These are phyloP conservation scores for Prinsepia uniflora DNA, from an alignment of 306 rosid species.

Conservation along the genomic window DNA sequence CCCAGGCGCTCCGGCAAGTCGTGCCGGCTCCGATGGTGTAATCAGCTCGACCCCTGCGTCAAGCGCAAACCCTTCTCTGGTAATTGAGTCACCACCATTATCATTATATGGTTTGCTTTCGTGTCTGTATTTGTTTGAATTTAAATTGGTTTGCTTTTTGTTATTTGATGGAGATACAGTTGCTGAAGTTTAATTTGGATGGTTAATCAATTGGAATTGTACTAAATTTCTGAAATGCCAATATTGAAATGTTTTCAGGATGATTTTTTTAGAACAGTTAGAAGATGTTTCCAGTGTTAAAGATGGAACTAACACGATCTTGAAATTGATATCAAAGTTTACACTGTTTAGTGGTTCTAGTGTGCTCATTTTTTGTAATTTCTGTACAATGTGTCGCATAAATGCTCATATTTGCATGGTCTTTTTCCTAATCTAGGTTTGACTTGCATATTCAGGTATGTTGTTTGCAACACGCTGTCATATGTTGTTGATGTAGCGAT, in stretches of 20 bases:
- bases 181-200: not conserved
- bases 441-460: not conserved
- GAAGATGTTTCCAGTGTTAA: not conserved
- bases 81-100: slow-evolving; percentile 19
- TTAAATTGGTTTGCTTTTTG: not conserved
- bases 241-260: not conserved
- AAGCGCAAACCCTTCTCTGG: slow-evolving; percentile 85
- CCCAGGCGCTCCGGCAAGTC: slow-evolving; percentile 82
- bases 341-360: not conserved
- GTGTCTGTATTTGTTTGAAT: not conserved
- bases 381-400: not conserved
- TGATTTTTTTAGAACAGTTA: not conserved
- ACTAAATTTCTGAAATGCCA: not conserved
- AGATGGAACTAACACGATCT: not conserved
- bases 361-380: not conserved
- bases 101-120: not conserved
- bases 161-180: not conserved
- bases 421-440: not conserved
- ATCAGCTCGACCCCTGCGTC: slow-evolving; percentile 71
- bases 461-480: not conserved
- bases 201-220: not conserved
- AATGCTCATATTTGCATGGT: not conserved
- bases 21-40: slow-evolving; percentile 88
- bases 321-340: not conserved
- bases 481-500: not conserved